Evolutionary conservation across 305 asterid genomes (phyloP).

Genomic region (Solanum chacoense): DNA sequence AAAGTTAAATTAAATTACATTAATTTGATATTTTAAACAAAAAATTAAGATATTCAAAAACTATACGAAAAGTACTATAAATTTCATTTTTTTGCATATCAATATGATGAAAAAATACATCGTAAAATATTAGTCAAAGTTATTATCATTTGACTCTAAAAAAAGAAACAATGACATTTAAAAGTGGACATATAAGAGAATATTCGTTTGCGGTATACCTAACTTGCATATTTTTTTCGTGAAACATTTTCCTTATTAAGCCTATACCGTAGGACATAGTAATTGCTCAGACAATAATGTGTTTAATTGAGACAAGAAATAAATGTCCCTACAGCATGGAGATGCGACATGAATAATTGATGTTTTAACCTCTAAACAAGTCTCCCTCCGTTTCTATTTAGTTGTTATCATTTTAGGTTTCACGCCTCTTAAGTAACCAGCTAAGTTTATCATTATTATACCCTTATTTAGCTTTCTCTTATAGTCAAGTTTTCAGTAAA

Average conservation of each 20-base stretch:
- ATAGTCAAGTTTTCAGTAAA: neutral
- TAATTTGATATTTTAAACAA: too few species aligned
- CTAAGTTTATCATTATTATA: neutral
- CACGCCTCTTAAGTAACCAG: neutral
- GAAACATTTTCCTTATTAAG: neutral
- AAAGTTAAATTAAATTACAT: too few species aligned
- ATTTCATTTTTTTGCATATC: neutral
- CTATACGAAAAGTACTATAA: too few species aligned
- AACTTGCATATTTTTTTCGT: neutral
- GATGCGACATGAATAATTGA: neutral
- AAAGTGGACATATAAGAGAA: neutral
- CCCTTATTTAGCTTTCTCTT: neutral
- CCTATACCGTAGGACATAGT: neutral
- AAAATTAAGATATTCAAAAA: too few species aligned
- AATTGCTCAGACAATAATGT: neutral
- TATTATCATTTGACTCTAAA: neutral
- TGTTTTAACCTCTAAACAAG: neutral
- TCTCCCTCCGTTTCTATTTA: neutral
- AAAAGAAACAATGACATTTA: too few species aligned
- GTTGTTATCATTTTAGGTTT: neutral
- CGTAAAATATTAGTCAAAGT: too few species aligned
- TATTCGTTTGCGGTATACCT: neutral
- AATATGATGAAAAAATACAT: too few species aligned
- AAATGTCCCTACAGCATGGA: neutral
- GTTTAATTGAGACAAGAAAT: neutral